phyloP scores from a whole-genome alignment of 768 basidiomycete genomes.

The Hydnum rufescens region DNA sequence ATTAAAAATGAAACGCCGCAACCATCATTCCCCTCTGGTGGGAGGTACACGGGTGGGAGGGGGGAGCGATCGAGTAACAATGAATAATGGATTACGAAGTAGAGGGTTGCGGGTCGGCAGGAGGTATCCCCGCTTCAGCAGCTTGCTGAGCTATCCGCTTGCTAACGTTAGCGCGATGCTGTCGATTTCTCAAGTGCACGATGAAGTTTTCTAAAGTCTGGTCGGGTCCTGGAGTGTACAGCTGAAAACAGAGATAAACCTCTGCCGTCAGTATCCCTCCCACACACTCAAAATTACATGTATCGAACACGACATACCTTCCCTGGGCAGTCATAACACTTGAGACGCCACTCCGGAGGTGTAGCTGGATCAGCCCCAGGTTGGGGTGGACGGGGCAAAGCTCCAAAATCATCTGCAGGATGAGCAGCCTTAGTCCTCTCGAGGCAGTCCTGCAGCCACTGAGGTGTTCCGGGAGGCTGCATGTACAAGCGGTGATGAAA shows the following conservation, averaged over 20 bases:
- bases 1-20: too few relatives aligned
- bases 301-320: conserved; percentile 36
- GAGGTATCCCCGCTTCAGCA: too few relatives aligned
- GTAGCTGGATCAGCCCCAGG: conserved; percentile 28
- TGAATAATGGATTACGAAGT: too few relatives aligned
- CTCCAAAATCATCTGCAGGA: conserved; percentile 66
- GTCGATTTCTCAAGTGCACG: conserved; percentile 75
- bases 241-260: conserved; percentile 23
- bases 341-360: conserved; percentile 69
- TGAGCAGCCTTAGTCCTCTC: conserved; percentile 49
- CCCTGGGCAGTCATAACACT: conserved; percentile 82
- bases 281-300: too few relatives aligned
- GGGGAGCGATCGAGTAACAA: too few relatives aligned
- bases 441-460: conserved; percentile 19
- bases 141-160: too few relatives aligned
- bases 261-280: too few relatives aligned
- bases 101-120: too few relatives aligned
- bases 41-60: too few relatives aligned
- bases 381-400: conserved; percentile 39
- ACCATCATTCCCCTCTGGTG: too few relatives aligned
- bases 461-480: conserved; percentile 10
- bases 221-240: conserved; percentile 80
- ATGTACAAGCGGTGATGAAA: too few relatives aligned
- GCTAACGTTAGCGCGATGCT: conserved; percentile 56
- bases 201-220: conserved; percentile 81